Base-by-base conservation (phyloP, 306 rosid species). In the Ceratonia siliqua region DNA sequence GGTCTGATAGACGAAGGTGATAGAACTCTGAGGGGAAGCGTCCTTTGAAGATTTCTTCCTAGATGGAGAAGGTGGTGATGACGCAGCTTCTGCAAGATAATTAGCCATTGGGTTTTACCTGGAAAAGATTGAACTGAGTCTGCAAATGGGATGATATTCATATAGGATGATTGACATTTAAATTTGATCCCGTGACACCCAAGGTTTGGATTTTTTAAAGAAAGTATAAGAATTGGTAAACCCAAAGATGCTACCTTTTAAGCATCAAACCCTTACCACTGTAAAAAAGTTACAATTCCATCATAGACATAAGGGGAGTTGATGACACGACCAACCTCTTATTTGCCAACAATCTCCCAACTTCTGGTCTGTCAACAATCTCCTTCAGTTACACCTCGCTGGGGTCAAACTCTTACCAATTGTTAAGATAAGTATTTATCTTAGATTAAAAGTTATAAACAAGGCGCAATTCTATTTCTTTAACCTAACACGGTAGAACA, bases 1-100 rank as follows among this genome's bases (percentile, higher is more conserved):
- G 59, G 86, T 67, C 56, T 83, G 66, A 64, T 90, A 90, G 27
- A 87, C 72, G 35, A 68, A 82, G 22, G 82, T 76, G 15, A 80
- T 52, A 24, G 64, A 74, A 56, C 71, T 48, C 6, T 83, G 82
- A 21, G 70, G 72, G 41, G 49, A 66, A 52, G 42, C 52, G 36
- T 62, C 75, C 39, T 48, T 28, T 30, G 64, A n/a, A 30, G 13
- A 56, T 15, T 81, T 83, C 63, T 55, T 66, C 28, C 4, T 6
- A 3, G 79, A 56, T 28, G 71, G 66, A 63, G 63, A 35, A 42
- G 78, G 67, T 62, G 78, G 67, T 62, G 74, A 58, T 8, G 80
- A 50, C 82, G 57, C 55, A n/a, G 81, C 33, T 74, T 62, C 76
- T 41, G 55, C 68, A 32, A 56, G 28, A 69, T 75, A 66, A 5